Base-by-base conservation (phyloP, 2,329 filamentous ascomycete species). In the Diaporthe batatas region DNA sequence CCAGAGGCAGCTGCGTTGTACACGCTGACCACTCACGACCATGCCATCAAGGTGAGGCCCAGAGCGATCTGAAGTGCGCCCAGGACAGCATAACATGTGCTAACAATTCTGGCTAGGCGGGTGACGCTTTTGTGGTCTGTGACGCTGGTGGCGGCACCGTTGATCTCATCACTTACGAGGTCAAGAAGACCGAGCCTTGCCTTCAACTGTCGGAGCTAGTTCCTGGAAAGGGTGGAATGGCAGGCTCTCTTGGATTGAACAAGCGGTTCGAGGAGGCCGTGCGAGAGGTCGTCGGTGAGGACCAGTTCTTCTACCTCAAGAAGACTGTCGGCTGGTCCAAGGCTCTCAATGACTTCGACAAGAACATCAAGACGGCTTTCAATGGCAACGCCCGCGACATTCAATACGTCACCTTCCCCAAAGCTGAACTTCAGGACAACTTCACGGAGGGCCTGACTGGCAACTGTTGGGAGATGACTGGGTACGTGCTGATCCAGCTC, bases 121-220 rank as follows among this genome's bases (percentile, higher is more conserved):
- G 64, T 2, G 70, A 72, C 4, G 18, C 42, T 1, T 72, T 72
- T 2, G 53, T 72, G 1, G 3, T 68, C 0, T 72, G 62, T 6
- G 70, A 72, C 34, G 70, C 70, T 2, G 70, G 62, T 3, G 70
- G 70, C 6, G 70, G 70, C 5, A 72, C 70, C 1, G 62, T 68
- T 7, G 70, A 72, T 6, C 32, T 72, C 23, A 62, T 72, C n/a
- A 72, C 64, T 1, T 68, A 72, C 12, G 23, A 62, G 23, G 10
- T 72, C 14, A 18, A 36, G 18, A 53, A 23, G 8, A 54, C 44
- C 6, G 0, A 34, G 34, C 70, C 54, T 1, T 6, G 12, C 5
- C 70, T 68, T 0, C 11, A 72, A 8, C 44, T 72, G 14, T 23
- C 42, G 3, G 70, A 72, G 54, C 34, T 72, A 2, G 70, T 72